Conservation (phyloP, 2,329 filamentous ascomycete genomes). For the Aureobasidium sp. region DNA sequence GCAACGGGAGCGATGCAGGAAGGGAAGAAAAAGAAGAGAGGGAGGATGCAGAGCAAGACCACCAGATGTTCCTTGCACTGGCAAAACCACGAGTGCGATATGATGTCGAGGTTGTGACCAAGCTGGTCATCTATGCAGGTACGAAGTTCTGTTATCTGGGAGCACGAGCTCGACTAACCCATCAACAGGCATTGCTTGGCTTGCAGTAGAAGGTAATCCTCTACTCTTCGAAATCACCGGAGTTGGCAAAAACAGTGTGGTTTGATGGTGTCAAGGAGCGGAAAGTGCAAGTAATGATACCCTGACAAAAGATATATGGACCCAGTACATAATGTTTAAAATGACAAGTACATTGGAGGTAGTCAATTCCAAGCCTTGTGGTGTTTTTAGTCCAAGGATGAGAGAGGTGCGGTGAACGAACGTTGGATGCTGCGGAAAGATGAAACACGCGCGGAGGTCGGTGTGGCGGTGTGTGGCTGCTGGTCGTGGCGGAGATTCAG, state of each 20-base stretch:
- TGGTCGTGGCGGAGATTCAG: neutral
- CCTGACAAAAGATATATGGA: neutral
- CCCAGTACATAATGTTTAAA: neutral
- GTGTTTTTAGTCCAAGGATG: neutral
- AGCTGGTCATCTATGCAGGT: conserved; percentile 91
- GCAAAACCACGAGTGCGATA: conserved; percentile 86
- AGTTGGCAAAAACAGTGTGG: conserved; percentile 9
- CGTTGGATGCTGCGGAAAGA: conserved; percentile 3
- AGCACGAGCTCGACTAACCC: conserved; percentile 18
- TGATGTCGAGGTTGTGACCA: conserved; percentile 97
- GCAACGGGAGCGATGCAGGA: conserved; percentile 16
- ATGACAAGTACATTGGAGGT: neutral
- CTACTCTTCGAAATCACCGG: conserved; percentile 49
- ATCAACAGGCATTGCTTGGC: conserved; percentile 66
- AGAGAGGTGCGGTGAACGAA: neutral
- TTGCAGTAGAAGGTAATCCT: conserved; percentile 70
- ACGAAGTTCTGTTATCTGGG: too few relatives aligned
- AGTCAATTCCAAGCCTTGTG: too few relatives aligned
- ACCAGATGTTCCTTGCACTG: conserved; percentile 75
- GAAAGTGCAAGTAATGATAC: neutral
- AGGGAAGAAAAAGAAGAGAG: conserved; percentile 25
- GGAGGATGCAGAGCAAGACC: conserved; percentile 33
- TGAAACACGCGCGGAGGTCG: conserved; percentile 5
- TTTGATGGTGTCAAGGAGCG: neutral
- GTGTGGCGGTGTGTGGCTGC: conserved; percentile 8